Base-by-base conservation (phyloP, 495 filamentous ascomycete species). In the Monascus purpureus region DNA sequence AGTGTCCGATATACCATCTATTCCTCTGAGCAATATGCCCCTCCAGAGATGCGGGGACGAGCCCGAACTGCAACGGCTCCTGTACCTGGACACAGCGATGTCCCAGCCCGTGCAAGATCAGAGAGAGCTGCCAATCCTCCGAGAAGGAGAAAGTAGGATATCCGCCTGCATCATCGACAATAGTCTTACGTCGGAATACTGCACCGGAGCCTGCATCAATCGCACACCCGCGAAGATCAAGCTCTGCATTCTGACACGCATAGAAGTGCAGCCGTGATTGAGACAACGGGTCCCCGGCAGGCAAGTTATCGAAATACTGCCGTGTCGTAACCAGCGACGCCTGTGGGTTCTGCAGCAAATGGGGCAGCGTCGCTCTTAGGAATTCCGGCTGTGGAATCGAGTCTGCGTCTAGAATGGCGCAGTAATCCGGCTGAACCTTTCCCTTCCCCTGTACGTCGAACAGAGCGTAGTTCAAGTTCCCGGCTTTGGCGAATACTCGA, bases 381-480 rank as follows among this genome's bases (percentile, higher is more conserved):
- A 68, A 72, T 6, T 68, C 50, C 0, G 50, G 48, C 25, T 54
- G 39, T 0, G 68, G 66, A 14, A 75, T 65, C 23, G 53, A 59
- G 36, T 60, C 56, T 4, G 53, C 59, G 32, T 63, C 61, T 8
- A 61, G 38, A 3, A 63, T 33, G 13, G 45, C 48, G 29, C 45
- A 52, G 37, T 52, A 61, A 14, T 54, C 47, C 20, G 68, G 62
- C 28, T 63, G 55, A 11, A 48, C 40, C 29, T 67, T 50, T 23
- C 53, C 29, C 36, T 47, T 57, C 35, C 22, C 22, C 22, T n/a
- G 7, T 25, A 7, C 48, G 37, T 33, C 58, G 39, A 39, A 53
- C 4, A 69, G 40, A 12, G 65, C 68, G 36, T 61, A 61, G 29
- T 69, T 71, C 15, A 75, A 45, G 32, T 73, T 75, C 6, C 64